Evolutionary conservation across 2,329 filamentous ascomycete species (phyloP), one percentile per base, ranked within the genome.

Genomic region (Botryotinia globosa): DNA sequence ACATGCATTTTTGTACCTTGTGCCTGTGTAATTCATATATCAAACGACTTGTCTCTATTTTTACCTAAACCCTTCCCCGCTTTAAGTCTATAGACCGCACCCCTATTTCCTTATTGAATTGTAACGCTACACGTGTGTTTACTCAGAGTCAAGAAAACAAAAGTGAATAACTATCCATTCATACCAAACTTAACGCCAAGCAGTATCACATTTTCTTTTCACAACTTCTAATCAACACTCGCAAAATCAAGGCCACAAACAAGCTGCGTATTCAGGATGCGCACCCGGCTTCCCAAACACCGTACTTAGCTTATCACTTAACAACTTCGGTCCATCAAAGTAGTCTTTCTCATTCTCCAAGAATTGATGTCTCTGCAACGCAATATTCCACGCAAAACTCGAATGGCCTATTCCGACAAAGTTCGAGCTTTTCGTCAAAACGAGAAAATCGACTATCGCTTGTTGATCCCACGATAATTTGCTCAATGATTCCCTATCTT

Each of bases 361-460:
- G 69, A 74, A 74, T 5, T 44, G 54, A 73, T 78, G 76, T 70
- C 78, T 77, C 65, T 72, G 74, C 63, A 79, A 76, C 3, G 84
- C 85, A 45, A 87, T 76, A 72, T 83, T 84, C 81, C 84, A 86
- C 20, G 82, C 80, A 71, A 86, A 85, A 75, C 80, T 83, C 74
- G 83, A 85, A 77, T 82, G 81, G 18, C 82, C 81, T 29, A 83
- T 78, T 0, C 85, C 85, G 1, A 81, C 81, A 72, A 86, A 82
- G 12, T 82, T 77, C 16, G 81, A 81, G 8, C 82, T 81, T n/a
- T 83, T 79, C 71, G 83, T 77, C 77, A 86, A 76, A 6, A 87
- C 81, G 75, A 86, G 83, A 76, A 84, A 86, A 77, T 87, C 85
- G 4, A 87, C 82, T 32, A 86, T 76, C 0, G 81, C 83, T 67